Evolutionary conservation across 768 basidiomycete species (phyloP).

Genomic region (Rhizopogon sp.): DNA sequence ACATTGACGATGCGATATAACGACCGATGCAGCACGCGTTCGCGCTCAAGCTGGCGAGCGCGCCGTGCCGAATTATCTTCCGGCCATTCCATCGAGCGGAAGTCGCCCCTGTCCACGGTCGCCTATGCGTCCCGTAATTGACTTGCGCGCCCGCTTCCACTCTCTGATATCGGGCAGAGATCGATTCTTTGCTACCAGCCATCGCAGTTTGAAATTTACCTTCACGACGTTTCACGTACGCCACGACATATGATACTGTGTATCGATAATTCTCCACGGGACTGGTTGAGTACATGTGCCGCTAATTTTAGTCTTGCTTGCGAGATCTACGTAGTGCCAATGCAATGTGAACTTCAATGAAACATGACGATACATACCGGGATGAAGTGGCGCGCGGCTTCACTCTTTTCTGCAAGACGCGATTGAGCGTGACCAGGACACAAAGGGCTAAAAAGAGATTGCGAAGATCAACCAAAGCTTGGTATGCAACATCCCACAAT

Average conservation of each 20-base stretch:
- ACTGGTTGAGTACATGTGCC: background rate
- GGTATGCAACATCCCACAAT: too few relatives aligned
- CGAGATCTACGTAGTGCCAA: background rate
- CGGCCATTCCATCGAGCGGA: constrained; percentile 10
- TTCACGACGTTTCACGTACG: constrained; percentile 2
- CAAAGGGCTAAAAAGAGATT: too few relatives aligned
- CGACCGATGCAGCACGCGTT: constrained; percentile 15
- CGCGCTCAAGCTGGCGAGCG: constrained; percentile 9
- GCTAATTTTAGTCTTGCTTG: constrained; percentile 2
- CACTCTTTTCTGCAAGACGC: too few relatives aligned
- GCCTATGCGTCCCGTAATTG: constrained; percentile 15
- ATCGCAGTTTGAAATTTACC: constrained; percentile 1
- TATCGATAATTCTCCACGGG: constrained; percentile 14
- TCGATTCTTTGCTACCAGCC: background rate
- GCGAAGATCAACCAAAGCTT: too few relatives aligned
- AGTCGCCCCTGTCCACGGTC: constrained; percentile 22
- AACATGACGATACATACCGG: background rate
- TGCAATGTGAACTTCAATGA: background rate
- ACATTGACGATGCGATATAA: constrained; percentile 21
- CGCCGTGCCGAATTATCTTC: constrained; percentile 6
- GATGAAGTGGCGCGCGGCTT: background rate
- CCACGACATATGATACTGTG: constrained; percentile 21
- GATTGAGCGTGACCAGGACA: too few relatives aligned
- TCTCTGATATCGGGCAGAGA: background rate
- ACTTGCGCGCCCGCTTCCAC: background rate